These are phyloP conservation scores for Cucurbita maxima DNA, from an alignment of 306 rosid species.

Conservation along the genomic window DNA sequence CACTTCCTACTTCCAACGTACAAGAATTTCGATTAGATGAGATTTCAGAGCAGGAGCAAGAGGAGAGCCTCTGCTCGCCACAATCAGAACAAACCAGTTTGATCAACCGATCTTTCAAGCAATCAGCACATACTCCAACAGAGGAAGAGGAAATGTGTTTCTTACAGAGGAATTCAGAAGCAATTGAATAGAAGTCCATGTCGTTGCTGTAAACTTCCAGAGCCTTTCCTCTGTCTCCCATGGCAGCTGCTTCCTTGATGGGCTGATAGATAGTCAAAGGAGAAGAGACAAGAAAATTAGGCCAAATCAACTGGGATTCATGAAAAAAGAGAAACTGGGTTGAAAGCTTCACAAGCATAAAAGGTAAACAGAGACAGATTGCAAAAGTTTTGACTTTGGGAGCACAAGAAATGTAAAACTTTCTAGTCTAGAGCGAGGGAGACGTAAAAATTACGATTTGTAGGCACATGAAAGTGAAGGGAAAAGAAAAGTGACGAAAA, in stretches of 20 bases:
- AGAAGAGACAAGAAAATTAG: background rate
- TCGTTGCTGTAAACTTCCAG: constrained; percentile 31
- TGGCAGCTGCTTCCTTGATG: constrained; percentile 13
- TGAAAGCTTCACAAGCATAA: background rate
- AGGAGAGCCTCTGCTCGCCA: constrained; percentile 95
- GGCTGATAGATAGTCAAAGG: background rate
- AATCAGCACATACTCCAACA: constrained; percentile 72
- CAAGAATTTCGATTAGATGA: constrained; percentile 75
- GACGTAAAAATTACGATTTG: constrained; percentile 8
- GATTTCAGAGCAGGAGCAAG: constrained; percentile 93
- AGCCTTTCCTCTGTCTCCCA: constrained; percentile 77
- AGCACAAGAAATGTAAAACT: background rate
- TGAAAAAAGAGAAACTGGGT: background rate
- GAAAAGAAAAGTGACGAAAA: background rate
- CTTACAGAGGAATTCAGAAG: constrained; percentile 58
- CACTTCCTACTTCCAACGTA: constrained; percentile 74
- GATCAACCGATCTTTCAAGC: constrained; percentile 74
- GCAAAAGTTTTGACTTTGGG: constrained; percentile 9
- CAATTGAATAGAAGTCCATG: constrained; percentile 60
- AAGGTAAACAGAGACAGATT: background rate
- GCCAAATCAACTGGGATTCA: constrained; percentile 7
- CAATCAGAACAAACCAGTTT: constrained; percentile 86
- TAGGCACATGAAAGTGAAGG: background rate
- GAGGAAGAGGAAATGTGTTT: constrained; percentile 77
- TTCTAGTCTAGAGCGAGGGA: background rate